Conservation (phyloP, 1,139 yeast genomes). For the Meyerozyma athensensis region DNA sequence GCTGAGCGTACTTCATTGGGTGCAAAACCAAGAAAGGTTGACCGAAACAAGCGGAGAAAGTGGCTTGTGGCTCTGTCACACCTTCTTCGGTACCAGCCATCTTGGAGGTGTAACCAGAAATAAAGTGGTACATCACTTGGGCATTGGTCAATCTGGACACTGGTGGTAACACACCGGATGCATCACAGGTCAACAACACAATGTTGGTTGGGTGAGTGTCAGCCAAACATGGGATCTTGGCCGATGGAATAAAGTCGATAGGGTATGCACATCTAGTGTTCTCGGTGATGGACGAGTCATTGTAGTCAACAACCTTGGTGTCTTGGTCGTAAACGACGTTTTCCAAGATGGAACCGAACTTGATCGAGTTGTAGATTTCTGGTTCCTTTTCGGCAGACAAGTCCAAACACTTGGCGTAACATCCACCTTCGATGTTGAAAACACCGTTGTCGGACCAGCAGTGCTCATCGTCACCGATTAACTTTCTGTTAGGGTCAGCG, state of each 20-base stretch:
- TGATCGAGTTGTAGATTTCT: slow-evolving; percentile 92
- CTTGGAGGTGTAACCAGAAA: slow-evolving; percentile 97
- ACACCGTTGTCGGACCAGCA: slow-evolving; percentile 99
- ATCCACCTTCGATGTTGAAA: slow-evolving; percentile 98
- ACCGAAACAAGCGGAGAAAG: slow-evolving; percentile 98
- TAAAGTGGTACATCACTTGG: slow-evolving; percentile 98
- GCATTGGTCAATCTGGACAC: slow-evolving; percentile 90
- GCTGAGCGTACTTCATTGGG: slow-evolving; percentile 97
- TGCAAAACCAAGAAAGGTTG: slow-evolving; percentile 98
- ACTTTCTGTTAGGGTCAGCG: slow-evolving; percentile 90
- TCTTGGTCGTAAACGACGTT: slow-evolving; percentile 82
- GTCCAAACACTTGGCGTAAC: slow-evolving; percentile 97
- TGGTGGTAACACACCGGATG: slow-evolving; percentile 96
- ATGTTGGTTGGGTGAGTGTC: slow-evolving; percentile 90
- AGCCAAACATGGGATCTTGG: slow-evolving; percentile 91
- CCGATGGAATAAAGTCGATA: slow-evolving; percentile 93
- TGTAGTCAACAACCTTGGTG: slow-evolving; percentile 82
- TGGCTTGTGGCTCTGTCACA: slow-evolving; percentile 96
- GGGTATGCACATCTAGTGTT: slow-evolving; percentile 99
- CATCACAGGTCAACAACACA: slow-evolving; percentile 92
- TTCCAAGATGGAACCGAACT: slow-evolving; percentile 91
- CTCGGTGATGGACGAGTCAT: slow-evolving; percentile 79
- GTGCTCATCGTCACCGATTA: slow-evolving; percentile 99
- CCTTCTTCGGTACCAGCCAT: slow-evolving; percentile 99
- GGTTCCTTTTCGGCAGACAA: slow-evolving; percentile 92